Conservation (phyloP, 176 grass and related monocot species). For the Carex parvula region DNA sequence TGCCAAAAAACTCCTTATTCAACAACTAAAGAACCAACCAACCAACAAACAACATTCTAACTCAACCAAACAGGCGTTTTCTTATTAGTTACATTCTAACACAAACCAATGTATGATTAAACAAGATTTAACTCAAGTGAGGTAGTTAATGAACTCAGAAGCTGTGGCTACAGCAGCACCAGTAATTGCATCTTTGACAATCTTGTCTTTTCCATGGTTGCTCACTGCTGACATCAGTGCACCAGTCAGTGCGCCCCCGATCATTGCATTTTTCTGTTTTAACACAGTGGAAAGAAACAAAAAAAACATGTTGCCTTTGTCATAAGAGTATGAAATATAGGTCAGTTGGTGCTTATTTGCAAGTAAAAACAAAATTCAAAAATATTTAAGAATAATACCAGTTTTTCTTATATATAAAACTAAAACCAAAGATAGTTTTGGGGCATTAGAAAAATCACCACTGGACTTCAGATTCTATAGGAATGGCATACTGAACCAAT, state of each 20-base stretch:
- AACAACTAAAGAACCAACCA: conserved; percentile 2
- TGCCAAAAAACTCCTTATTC: background rate
- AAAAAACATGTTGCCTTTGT: background rate
- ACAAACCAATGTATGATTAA: background rate
- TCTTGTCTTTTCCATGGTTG: conserved; percentile 50
- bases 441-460: background rate
- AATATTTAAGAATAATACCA: background rate
- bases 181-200: conserved; percentile 65
- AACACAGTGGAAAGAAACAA: background rate
- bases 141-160: conserved; percentile 59
- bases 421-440: background rate
- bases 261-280: conserved; percentile 67
- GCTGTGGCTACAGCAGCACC: conserved; percentile 68
- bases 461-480: background rate
- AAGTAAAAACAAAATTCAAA: background rate
- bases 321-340: background rate
- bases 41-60: background rate
- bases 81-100: conserved; percentile 18
- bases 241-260: conserved; percentile 58
- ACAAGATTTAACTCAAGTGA: conserved; percentile 31
- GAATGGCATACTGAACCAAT: background rate
- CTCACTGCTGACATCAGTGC: conserved; percentile 51
- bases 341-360: background rate
- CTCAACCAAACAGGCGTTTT: background rate
- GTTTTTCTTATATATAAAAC: background rate